phyloP scores from a whole-genome alignment of 208 protist genomes.

The Jaenimonas drosophilae region DNA sequence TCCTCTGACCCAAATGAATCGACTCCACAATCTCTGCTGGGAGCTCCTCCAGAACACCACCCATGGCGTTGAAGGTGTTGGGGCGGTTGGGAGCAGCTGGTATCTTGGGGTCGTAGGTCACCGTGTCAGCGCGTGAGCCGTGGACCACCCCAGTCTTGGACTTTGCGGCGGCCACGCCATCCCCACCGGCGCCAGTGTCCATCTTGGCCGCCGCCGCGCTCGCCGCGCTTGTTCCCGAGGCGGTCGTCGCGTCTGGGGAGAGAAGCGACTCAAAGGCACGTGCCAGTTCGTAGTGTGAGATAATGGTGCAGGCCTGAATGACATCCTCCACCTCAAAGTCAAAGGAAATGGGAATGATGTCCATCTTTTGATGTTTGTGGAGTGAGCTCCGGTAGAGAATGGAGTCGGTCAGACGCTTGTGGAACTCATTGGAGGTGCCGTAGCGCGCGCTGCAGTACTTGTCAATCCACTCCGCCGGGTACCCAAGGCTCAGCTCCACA shows the following conservation, averaged over 20 bases:
- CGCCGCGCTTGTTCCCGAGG: background rate
- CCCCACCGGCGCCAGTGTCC: background rate
- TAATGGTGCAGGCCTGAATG: slow-evolving; percentile 45
- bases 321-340: slow-evolving; percentile 67
- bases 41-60: slow-evolving; percentile 51
- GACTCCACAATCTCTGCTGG: slow-evolving; percentile 38
- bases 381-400: slow-evolving; percentile 51
- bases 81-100: slow-evolving; percentile 11
- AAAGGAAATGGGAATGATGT: slow-evolving; percentile 74
- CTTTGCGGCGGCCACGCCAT: background rate
- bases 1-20: slow-evolving; percentile 40
- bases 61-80: slow-evolving; percentile 13
- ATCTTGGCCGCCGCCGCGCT: background rate
- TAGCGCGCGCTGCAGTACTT: slow-evolving; percentile 36
- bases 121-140: background rate
- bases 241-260: no score
- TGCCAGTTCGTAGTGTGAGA: slow-evolving; percentile 63
- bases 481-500: slow-evolving; percentile 73
- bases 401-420: slow-evolving; percentile 43
- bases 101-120: background rate
- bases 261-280: slow-evolving; percentile 50
- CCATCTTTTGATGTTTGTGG: slow-evolving; percentile 56
- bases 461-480: slow-evolving; percentile 81
- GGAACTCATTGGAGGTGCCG: slow-evolving; percentile 51
- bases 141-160: no score